A percentile compares a stretch with the other conserved stretches of the same genome.
Conservation (phyloP, 352 stramenopile genomes). For the Pythium aristosporum region DNA sequence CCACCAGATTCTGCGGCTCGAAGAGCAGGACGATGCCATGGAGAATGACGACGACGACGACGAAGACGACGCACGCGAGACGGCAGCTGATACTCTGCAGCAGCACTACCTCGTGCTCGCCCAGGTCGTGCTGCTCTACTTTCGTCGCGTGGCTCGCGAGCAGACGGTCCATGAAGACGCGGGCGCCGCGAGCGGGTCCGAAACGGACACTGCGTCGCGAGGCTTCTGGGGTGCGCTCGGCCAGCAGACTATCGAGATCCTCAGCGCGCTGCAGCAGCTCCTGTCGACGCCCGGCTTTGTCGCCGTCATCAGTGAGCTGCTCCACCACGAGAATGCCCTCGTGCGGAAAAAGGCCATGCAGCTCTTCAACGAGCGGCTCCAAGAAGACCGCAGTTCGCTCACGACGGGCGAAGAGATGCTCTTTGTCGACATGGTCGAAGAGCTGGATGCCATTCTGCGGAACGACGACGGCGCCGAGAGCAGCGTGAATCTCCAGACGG, state of each 20-base stretch:
- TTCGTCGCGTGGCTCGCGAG: constrained; percentile 70
- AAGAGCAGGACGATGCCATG: constrained; percentile 34
- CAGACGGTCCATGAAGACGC: constrained; percentile 53
- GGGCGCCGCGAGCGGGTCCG: constrained; percentile 9
- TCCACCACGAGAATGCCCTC: constrained; percentile 85
- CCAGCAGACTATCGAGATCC: constrained; percentile 66
- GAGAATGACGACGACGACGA: constrained; percentile 24
- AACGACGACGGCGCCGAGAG: constrained; percentile 61
- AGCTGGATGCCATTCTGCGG: constrained; percentile 68
- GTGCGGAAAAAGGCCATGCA: constrained; percentile 89
- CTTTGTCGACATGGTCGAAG: constrained; percentile 88
- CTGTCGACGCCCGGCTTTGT: constrained; percentile 86
- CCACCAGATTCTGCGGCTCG: constrained; percentile 63
- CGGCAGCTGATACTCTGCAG: constrained; percentile 48
- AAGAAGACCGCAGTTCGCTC: constrained; percentile 60
- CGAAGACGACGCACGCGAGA: constrained; percentile 28
- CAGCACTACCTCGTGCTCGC: constrained; percentile 79
- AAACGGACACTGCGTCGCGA: constrained; percentile 17
- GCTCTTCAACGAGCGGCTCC: constrained; percentile 84
- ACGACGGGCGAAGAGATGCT: constrained; percentile 70
- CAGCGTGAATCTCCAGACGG: constrained; percentile 81
- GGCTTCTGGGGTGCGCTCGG: constrained; percentile 61
- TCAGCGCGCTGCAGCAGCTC: constrained; percentile 77
- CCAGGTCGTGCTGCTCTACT: constrained; percentile 80
- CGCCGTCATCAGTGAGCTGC: constrained; percentile 77